Percentiles rank a stretch among this genome's conserved stretches.
phyloP scores from a whole-genome alignment of 306 rosid genomes.

The Cucurbita moschata region DNA sequence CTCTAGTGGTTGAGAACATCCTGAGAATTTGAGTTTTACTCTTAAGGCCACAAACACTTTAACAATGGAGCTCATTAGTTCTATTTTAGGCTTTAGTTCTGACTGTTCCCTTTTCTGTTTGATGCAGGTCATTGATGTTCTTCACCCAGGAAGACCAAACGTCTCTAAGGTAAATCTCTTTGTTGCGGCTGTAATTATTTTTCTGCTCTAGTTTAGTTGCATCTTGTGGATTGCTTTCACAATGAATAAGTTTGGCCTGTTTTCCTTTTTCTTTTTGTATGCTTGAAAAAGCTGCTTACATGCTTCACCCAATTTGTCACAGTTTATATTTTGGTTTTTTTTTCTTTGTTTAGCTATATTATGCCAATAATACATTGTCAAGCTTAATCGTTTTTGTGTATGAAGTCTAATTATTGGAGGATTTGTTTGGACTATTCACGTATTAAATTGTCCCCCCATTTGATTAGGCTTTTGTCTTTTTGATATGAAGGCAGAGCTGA shows the following conservation, averaged over 20 bases:
- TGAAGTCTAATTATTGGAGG: not conserved
- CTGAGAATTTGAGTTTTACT: not conserved
- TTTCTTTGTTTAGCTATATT: not conserved
- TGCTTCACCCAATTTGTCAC: not conserved
- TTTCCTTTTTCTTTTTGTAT: not conserved
- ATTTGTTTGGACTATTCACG: not conserved
- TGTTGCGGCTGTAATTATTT: not conserved
- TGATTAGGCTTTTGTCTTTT: not conserved
- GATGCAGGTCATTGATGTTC: slow-evolving; percentile 19
- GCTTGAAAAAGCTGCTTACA: not conserved
- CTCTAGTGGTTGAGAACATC: not conserved
- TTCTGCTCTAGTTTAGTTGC: not conserved
- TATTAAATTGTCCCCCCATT: not conserved
- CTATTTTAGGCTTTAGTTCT: not conserved
- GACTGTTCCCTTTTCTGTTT: not conserved
- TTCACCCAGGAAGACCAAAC: slow-evolving; percentile 21
- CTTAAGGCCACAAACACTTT: not conserved
- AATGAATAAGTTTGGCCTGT: not conserved
- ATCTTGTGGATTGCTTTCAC: not conserved
- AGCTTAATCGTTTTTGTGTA: not conserved
- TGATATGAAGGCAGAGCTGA: slow-evolving; percentile 19
- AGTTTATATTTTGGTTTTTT: not conserved
- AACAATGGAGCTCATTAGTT: not conserved
- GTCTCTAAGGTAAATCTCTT: slow-evolving; percentile 14
- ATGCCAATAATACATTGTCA: not conserved